Percentiles rank a stretch among this genome's conserved stretches.
Conservation (phyloP, 495 filamentous ascomycete species). For the Penicillium cosmopolitanum region DNA sequence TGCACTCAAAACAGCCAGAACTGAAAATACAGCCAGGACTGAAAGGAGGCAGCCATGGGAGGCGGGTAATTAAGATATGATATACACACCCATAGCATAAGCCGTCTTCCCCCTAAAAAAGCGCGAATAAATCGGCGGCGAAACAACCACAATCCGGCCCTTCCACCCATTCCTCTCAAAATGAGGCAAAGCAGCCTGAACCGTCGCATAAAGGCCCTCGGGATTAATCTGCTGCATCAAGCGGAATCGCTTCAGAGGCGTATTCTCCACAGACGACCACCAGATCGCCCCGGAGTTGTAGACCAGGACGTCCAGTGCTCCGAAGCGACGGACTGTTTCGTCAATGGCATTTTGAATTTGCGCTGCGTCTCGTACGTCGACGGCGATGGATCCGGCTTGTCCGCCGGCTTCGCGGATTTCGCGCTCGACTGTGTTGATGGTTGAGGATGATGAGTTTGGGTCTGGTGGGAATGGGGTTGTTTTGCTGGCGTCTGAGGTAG, state of each 20-base stretch:
- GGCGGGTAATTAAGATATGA: no score
- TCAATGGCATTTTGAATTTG: constrained; percentile 67
- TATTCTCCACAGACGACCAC: constrained; percentile 77
- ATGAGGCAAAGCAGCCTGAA: constrained; percentile 69
- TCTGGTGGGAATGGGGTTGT: constrained; percentile 72
- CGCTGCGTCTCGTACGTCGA: constrained; percentile 68
- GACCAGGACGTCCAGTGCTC: constrained; percentile 70
- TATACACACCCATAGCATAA: constrained; percentile 71
- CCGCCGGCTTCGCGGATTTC: constrained; percentile 74
- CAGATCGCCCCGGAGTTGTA: constrained; percentile 90
- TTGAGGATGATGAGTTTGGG: constrained; percentile 78
- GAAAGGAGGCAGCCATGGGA: no score
- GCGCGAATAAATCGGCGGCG: constrained; percentile 81
- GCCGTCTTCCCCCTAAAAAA: constrained; percentile 88
- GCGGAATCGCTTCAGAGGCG: constrained; percentile 77
- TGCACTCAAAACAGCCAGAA: no score
- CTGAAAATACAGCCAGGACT: no score
- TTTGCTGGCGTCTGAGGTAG: constrained; percentile 63
- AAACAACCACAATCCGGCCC: constrained; percentile 76
- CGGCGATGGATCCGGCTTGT: constrained; percentile 65
- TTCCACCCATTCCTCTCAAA: constrained; percentile 56
- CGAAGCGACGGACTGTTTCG: constrained; percentile 63
- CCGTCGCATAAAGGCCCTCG: constrained; percentile 64
- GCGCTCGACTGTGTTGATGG: constrained; percentile 80
- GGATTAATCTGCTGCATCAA: constrained; percentile 83